Evolutionary conservation across 805 yeast species (phyloP).

Genomic region (Candida pseudoglaebosa): DNA sequence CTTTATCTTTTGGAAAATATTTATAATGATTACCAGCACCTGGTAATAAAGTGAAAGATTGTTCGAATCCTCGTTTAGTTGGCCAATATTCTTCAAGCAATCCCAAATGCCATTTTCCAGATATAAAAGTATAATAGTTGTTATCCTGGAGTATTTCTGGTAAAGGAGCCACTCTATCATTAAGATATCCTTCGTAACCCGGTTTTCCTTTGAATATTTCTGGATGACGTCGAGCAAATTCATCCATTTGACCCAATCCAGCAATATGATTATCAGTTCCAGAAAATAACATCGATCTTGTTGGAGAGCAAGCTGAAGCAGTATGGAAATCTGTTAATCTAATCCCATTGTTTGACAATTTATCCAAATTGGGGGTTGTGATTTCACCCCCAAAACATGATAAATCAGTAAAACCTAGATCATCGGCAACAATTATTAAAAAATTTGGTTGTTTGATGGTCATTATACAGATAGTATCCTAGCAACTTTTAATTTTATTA

Average conservation of each 20-base stretch:
- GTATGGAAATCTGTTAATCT: slow-evolving; percentile 58
- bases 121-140: slow-evolving; percentile 48
- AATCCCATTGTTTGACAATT: slow-evolving; percentile 42
- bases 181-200: slow-evolving; percentile 55
- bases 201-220: slow-evolving; percentile 41
- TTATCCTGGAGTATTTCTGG: slow-evolving; percentile 47
- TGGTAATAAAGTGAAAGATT: slow-evolving; percentile 46
- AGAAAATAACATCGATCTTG: slow-evolving; percentile 55
- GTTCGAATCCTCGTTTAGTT: slow-evolving; percentile 45
- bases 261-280: slow-evolving; percentile 64
- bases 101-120: slow-evolving; percentile 66
- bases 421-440: slow-evolving; percentile 56
- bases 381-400: slow-evolving; percentile 56
- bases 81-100: slow-evolving; percentile 47
- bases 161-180: slow-evolving; percentile 48
- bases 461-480: neutral
- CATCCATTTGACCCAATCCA: slow-evolving; percentile 57
- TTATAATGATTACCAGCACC: slow-evolving; percentile 59
- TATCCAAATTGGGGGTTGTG: slow-evolving; percentile 48
- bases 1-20: slow-evolving; percentile 34
- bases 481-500: neutral
- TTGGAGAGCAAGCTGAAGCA: slow-evolving; percentile 64
- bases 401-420: slow-evolving; percentile 56
- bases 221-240: slow-evolving; percentile 35
- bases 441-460: slow-evolving; percentile 41